Evolutionary conservation across 306 rosid genomes (phyloP), one percentile per base, ranked within the genome.

Genomic region (Quercus robur): DNA sequence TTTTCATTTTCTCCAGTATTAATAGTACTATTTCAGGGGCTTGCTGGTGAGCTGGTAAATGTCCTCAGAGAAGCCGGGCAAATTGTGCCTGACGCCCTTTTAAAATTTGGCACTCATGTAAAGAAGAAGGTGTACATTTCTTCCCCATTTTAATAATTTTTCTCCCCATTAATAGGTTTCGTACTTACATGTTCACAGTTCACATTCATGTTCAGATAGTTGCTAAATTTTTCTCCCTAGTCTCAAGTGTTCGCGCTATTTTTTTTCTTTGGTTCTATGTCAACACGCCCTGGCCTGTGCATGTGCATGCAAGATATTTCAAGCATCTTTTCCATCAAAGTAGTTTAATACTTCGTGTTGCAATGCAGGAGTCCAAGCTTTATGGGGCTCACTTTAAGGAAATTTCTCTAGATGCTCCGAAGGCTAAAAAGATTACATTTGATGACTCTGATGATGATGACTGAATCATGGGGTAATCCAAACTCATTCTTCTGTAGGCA

Each of bases 341-440:
- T 33, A 33, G 33, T 67, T 18, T 67, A 67, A 67, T 18, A 33
- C 51, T 82, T 74, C 78, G 15, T 74, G n/a, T 38, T 84, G 55
- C 35, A 49, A 25, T 69, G 21, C 81, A 91, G 99, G 98, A 96
- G 84, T 96, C 99, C 23, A 96, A 96, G 88, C 92, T 91, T 35
- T 93, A 93, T 72, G 98, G 99, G 76, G 88, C 97, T 13, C 99
- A 93, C 91, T 96, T 89, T 78, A 96, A 88, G 89, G 98, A 96
- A 85, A 96, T 96, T 76, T 11, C 97, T 38, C 90, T 57, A 7
- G 90, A 85, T 85, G 98, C 97, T 70, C 96, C 92, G 0, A 93
- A 90, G 88, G 84, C 97, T 12, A 82, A 86, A 75, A 96, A 93
- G 74, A 96, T 82, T 21, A 96, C 96, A 57, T 96, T 96, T 78